Conservation (phyloP, 2,329 filamentous ascomycete species). For the Botrytis tulipae region DNA sequence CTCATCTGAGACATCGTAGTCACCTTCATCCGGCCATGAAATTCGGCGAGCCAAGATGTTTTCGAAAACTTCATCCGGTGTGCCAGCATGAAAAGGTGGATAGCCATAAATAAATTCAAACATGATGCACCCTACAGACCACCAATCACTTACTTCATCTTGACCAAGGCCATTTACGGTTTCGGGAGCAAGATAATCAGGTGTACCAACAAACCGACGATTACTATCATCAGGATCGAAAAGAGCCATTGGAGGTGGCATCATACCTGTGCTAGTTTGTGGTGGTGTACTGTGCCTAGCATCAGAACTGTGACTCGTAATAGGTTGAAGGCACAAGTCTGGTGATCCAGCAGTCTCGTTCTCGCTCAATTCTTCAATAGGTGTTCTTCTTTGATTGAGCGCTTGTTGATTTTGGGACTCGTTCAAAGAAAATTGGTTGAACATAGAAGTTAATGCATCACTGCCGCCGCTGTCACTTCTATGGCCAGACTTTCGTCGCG, state of each 20-base stretch:
- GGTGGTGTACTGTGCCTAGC: constrained; percentile 59
- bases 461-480: constrained; percentile 92
- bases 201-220: constrained; percentile 91
- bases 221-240: constrained; percentile 95
- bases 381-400: constrained; percentile 50
- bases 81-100: constrained; percentile 87
- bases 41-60: constrained; percentile 90
- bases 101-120: constrained; percentile 95
- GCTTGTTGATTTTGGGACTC: constrained; percentile 49
- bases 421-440: constrained; percentile 73
- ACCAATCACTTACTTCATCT: constrained; percentile 99
- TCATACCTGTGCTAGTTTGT: constrained; percentile 64
- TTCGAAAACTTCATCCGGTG: constrained; percentile 92
- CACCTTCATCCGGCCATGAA: constrained; percentile 83
- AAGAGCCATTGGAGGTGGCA: constrained; percentile 88
- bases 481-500: constrained; percentile 65
- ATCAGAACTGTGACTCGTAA: constrained; percentile 41
- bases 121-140: constrained; percentile 97
- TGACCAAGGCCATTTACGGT: constrained; percentile 94
- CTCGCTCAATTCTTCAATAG: constrained; percentile 73
- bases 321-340: constrained; percentile 66
- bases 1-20: constrained; percentile 77
- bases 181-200: constrained; percentile 94
- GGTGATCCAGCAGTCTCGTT: constrained; percentile 73
- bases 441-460: constrained; percentile 78